Evolutionary conservation across 2,329 filamentous ascomycete genomes (phyloP), one percentile per base, ranked within the genome.

Genomic region (Drechslerella coelobrocha): DNA sequence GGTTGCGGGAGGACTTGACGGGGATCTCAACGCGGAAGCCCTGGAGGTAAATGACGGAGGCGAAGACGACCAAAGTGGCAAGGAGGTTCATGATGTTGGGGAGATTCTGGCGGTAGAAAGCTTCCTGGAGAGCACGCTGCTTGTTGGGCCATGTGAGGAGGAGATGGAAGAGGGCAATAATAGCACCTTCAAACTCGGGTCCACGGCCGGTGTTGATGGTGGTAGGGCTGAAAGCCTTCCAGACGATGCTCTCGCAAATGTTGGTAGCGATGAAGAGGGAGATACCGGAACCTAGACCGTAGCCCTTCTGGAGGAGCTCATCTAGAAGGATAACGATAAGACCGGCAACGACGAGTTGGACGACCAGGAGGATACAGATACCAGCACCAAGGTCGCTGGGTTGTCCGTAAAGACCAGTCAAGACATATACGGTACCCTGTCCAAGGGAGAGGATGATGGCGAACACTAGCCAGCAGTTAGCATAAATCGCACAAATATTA

Each of bases 241-340:
- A 99, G 83, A 99, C 90, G 81, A 99, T 99, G 65, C 93, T 97
- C 85, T 99, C 94, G 90, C 94, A 99, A 79, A 99, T 97, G 86
- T 97, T 97, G 84, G 94, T 99, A 76, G 94, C 94, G 79, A 99
- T 99, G 86, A 99, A 99, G 74, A 99, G 90, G 51, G 93, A 97
- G 80, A 99, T 99, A 83, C 94, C 94, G 79, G 91, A 96, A 82
- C 94, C 94, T 74, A 99, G 89, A 81, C 94, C 94, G 78, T 99
- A 99, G 76, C 94, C 94, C 87, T 99, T 99, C 84, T 99, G 95
- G 77, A 99, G 89, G 72, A 99, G 89, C 86, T 99, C 94, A 78
- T 99, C 94, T 68, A 99, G 90, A 71, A 99, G 90, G 81, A 99
- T 97, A 81, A 99, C 95, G 79, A 99, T 96, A 82, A 99, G 88